Percentiles rank a stretch among this genome's conserved stretches.
These are phyloP conservation scores for Pseudoperonospora humuli DNA, from an alignment of 352 stramenopile genomes.

Conservation along the genomic window DNA sequence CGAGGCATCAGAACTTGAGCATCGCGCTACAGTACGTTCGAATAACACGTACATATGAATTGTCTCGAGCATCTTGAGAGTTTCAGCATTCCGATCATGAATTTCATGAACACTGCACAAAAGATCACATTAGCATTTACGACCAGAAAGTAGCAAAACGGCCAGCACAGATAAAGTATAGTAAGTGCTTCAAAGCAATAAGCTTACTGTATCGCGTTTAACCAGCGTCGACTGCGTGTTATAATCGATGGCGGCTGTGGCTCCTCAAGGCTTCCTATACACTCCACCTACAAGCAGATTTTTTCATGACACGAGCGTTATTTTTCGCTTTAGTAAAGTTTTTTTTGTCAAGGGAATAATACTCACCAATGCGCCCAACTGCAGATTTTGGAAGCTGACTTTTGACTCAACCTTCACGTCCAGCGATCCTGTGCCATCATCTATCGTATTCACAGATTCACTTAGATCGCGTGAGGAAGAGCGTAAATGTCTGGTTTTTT, in stretches of 20 bases:
- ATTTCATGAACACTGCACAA: slow-evolving; percentile 30
- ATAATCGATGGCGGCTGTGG: slow-evolving; percentile 12
- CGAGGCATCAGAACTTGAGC: background rate
- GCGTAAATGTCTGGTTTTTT: background rate
- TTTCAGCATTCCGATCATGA: slow-evolving; percentile 51
- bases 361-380: slow-evolving; percentile 26
- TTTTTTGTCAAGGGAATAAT: background rate
- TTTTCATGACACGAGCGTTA: background rate
- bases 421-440: slow-evolving; percentile 33
- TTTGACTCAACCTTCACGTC: slow-evolving; percentile 16
- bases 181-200: background rate
- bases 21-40: background rate
- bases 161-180: too few species aligned
- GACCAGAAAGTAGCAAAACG: background rate
- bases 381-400: slow-evolving; percentile 9
- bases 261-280: slow-evolving; percentile 26
- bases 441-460: slow-evolving; percentile 4
- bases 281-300: slow-evolving; percentile 27
- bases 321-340: background rate
- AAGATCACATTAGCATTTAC: background rate
- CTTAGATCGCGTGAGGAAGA: slow-evolving; percentile 3
- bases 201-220: slow-evolving; percentile 33
- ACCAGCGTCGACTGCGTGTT: slow-evolving; percentile 16
- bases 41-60: slow-evolving; percentile 37
- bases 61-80: slow-evolving; percentile 50